Conservation (phyloP, 116 monocot species). For the Posidonia oceanica region DNA sequence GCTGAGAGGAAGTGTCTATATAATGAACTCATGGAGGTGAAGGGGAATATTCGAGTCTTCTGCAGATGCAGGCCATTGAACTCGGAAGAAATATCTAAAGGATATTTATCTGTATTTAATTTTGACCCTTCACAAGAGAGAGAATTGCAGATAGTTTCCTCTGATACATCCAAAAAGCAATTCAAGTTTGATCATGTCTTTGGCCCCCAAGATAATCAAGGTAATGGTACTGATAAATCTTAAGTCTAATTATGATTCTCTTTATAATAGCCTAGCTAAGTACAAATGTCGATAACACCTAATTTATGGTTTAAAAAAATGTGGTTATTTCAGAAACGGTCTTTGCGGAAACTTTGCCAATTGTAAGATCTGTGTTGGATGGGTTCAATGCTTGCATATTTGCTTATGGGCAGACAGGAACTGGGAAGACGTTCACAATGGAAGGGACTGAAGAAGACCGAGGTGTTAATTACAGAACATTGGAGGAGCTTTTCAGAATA, state of each 20-base stretch:
- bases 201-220: constrained; percentile 67
- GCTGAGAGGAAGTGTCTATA: constrained; percentile 64
- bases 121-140: constrained; percentile 54
- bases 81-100: constrained; percentile 52
- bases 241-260: too few species aligned
- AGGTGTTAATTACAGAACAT: constrained; percentile 82
- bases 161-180: constrained; percentile 57
- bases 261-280: too few species aligned
- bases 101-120: constrained; percentile 42
- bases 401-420: constrained; percentile 96
- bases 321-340: constrained; percentile 38
- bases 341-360: constrained; percentile 66
- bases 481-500: constrained; percentile 78
- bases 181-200: constrained; percentile 95
- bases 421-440: constrained; percentile 98
- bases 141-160: constrained; percentile 56
- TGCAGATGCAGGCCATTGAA: constrained; percentile 86
- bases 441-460: constrained; percentile 80
- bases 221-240: constrained; percentile 15
- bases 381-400: constrained; percentile 94
- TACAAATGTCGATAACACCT: too few species aligned
- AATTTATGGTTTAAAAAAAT: not conserved
- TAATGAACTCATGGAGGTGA: constrained; percentile 82
- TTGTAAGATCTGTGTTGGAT: constrained; percentile 78
- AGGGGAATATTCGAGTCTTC: constrained; percentile 89